phyloP scores from a whole-genome alignment of 805 yeast genomes.

The Yarrowia deformans region DNA sequence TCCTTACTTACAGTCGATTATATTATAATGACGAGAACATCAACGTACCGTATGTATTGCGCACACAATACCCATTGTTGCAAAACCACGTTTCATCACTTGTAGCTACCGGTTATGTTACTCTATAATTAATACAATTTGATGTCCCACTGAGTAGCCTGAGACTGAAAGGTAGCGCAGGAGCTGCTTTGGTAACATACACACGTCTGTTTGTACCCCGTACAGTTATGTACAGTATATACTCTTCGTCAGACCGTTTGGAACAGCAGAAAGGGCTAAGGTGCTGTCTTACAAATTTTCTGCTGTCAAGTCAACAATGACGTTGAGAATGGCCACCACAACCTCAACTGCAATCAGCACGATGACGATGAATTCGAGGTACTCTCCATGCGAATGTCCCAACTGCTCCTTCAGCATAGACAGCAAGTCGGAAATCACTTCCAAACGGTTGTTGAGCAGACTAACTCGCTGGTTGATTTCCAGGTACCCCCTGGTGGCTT shows the following conservation, averaged over 20 bases:
- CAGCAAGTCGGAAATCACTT: conserved; percentile 88
- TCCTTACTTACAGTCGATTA: too few relatives aligned
- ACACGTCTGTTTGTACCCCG: too few relatives aligned
- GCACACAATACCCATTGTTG: too few relatives aligned
- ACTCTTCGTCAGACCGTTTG: not conserved
- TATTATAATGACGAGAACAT: too few relatives aligned
- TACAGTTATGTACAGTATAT: too few relatives aligned
- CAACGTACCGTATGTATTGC: too few relatives aligned
- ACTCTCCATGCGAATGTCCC: conserved; percentile 91
- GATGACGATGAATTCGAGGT: conserved; percentile 88
- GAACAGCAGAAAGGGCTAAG: not conserved
- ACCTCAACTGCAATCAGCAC: conserved; percentile 92
- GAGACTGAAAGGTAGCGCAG: not conserved
- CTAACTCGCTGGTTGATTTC: conserved; percentile 95
- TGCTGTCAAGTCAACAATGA: conserved; percentile 54
- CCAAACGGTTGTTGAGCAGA: conserved; percentile 86
- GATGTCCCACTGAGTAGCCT: not conserved
- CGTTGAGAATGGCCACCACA: conserved; percentile 83
- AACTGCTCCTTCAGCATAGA: conserved; percentile 97
- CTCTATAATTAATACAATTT: conserved; percentile 9
- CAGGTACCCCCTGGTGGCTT: conserved; percentile 93
- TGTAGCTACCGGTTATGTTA: not conserved
- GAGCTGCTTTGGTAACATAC: too few relatives aligned
- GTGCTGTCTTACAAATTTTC: conserved; percentile 12
- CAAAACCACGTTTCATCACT: too few relatives aligned